These are phyloP conservation scores for Phytophthora citrophthora DNA, from an alignment of 352 stramenopile genomes.

Conservation along the genomic window DNA sequence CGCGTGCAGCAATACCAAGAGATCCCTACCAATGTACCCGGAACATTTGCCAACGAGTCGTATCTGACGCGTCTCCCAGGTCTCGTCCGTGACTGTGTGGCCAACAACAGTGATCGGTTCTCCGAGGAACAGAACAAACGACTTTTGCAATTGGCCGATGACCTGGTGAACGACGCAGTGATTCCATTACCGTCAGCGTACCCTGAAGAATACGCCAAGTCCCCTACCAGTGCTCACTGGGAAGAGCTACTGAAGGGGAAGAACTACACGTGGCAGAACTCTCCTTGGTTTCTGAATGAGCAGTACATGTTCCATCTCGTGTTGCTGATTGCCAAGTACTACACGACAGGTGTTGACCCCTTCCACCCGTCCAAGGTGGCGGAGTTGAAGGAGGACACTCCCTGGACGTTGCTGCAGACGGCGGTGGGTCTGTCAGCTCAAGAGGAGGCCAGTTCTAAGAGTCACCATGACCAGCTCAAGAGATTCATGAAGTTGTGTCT, in stretches of 20 bases:
- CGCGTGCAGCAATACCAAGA: constrained; percentile 36
- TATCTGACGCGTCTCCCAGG: constrained; percentile 62
- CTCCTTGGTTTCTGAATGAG: constrained; percentile 74
- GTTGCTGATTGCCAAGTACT: constrained; percentile 68
- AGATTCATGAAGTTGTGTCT: constrained; percentile 74
- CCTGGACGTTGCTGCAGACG: constrained; percentile 66
- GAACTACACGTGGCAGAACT: constrained; percentile 72
- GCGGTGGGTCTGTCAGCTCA: constrained; percentile 42
- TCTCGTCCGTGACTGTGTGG: constrained; percentile 62
- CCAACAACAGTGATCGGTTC: constrained; percentile 54
- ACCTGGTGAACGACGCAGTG: constrained; percentile 48
- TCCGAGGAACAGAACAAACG: constrained; percentile 38
- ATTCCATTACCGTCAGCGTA: constrained; percentile 57
- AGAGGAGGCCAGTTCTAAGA: constrained; percentile 27
- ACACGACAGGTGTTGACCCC: constrained; percentile 62
- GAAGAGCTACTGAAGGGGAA: constrained; percentile 44
- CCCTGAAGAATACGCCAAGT: constrained; percentile 37
- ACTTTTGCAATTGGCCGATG: constrained; percentile 51
- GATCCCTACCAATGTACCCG: constrained; percentile 50
- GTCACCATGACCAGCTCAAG: constrained; percentile 48
- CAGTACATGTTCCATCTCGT: constrained; percentile 82
- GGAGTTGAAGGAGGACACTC: constrained; percentile 56
- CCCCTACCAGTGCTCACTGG: constrained; percentile 56
- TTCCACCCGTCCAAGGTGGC: constrained; percentile 69
- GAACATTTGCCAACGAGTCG: constrained; percentile 74